A percentile compares a stretch with the other conserved stretches of the same genome.
Conservation (phyloP, 1,284 basidiomycete species). For the Rhodotorula sp. region DNA sequence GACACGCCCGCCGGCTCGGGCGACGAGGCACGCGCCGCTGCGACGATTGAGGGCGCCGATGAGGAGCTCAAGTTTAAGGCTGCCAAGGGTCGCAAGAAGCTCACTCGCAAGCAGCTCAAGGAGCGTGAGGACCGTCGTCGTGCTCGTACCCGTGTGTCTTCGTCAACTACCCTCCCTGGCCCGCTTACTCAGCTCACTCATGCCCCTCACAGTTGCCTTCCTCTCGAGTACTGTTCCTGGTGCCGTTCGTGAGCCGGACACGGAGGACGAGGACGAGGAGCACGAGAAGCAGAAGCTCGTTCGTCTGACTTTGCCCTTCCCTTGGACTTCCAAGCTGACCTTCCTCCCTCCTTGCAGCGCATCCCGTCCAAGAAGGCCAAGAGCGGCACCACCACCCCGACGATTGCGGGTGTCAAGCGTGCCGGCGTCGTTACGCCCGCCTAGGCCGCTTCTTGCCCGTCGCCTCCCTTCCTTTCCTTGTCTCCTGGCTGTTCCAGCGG, state of each 20-base stretch:
- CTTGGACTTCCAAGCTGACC: not conserved
- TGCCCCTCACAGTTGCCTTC: slow-evolving; percentile 78
- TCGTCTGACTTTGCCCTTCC: not conserved
- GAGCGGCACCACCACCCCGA: slow-evolving; percentile 3
- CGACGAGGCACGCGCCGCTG: slow-evolving; percentile 49
- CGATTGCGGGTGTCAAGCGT: slow-evolving; percentile 15
- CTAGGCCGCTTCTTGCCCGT: too few relatives aligned
- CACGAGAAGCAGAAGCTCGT: slow-evolving; percentile 19
- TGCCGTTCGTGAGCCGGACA: slow-evolving; percentile 57
- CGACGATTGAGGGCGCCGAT: slow-evolving; percentile 34
- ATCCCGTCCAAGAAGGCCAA: slow-evolving; percentile 11
- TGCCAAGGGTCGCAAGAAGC: slow-evolving; percentile 82
- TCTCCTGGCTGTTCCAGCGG: not conserved
- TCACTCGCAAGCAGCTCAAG: slow-evolving; percentile 86
- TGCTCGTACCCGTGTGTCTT: slow-evolving; percentile 26
- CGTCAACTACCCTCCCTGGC: too few relatives aligned
- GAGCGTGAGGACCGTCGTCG: slow-evolving; percentile 50
- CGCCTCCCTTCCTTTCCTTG: not conserved
- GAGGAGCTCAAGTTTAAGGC: slow-evolving; percentile 47
- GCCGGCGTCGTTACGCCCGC: not conserved
- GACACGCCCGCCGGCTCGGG: slow-evolving; percentile 54
- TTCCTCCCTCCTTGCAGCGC: not conserved
- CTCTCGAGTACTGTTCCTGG: slow-evolving; percentile 64
- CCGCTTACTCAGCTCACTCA: slow-evolving; percentile 50
- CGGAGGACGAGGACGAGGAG: slow-evolving; percentile 38